Evolutionary conservation across 768 basidiomycete species (phyloP), one percentile per base, ranked within the genome.

Genomic region (Mycena albidolilacea): DNA sequence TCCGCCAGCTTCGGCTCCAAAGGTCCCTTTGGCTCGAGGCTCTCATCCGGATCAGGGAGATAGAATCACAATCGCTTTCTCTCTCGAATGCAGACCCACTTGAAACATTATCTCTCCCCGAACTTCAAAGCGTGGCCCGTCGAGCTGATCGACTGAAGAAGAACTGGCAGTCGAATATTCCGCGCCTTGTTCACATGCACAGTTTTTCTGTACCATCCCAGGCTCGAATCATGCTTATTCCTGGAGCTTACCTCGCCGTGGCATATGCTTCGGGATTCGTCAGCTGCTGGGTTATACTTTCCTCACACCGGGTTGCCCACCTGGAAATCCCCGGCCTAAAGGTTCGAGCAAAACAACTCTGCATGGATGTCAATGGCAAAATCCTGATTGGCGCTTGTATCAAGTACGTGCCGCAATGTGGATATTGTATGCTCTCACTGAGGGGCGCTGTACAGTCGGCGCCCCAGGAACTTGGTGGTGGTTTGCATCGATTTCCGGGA

Each of bases 201-300:
- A 17, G 17, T 30, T 35, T 66, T 4, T 43, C 48, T n/a, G 4
- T 57, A 15, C 30, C 54, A 17, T 2, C 17, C 2, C 23, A 2
- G 7, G 1, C 11, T 2, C 0, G 3, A 30, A 30, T 66, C 48
- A 5, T 66, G 37, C 44, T 9, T 17, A 5, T 66, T 30, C 64
- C 52, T 0, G 64, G 64, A 14, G 19, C 52, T 3, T 8, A 30
- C 23, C 39, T 66, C 17, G 17, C 21, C 3, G 64, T 66, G 39
- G 7, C 21, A 1, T 39, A 66, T 48, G 30, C 2, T 7, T 1
- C 5, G 23, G 21, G 54, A 54, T 4, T n/a, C 7, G 3, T 66
- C 39, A 35, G 21, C 23, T 66, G 64, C 21, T 66, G 64, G 64
- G 64, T 44, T 8, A 57, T 66, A 37, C 39, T 30, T 30, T 35